Evolutionary conservation across 345 rosid species (phyloP).

Genomic region (Lumnitzera littorea): DNA sequence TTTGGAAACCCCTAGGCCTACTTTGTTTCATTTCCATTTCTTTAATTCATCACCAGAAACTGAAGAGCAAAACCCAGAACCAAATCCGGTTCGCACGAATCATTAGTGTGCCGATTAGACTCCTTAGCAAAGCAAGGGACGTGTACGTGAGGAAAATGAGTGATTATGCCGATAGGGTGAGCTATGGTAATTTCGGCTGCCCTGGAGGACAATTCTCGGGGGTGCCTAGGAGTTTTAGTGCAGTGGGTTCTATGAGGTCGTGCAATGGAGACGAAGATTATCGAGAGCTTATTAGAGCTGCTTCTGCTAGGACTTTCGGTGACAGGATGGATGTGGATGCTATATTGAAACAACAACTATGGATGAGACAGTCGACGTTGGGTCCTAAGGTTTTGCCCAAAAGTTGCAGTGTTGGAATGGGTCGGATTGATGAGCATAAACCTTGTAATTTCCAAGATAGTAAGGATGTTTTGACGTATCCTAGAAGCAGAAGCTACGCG

Average conservation of each 20-base stretch:
- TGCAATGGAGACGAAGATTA: conserved; percentile 20
- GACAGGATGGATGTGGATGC: conserved; percentile 10
- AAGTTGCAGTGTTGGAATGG: conserved; percentile 38
- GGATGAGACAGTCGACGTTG: background rate
- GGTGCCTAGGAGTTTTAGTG: conserved; percentile 46
- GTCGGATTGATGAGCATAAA: conserved; percentile 69
- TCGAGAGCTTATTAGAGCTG: conserved; percentile 36
- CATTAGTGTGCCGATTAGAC: conserved; percentile 19
- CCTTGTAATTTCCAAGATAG: conserved; percentile 35
- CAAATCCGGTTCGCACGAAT: conserved; percentile 6
- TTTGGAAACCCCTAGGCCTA: background rate
- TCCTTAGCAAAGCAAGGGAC: conserved; percentile 43
- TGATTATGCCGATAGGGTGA: conserved; percentile 37
- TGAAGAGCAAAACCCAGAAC: conserved; percentile 3
- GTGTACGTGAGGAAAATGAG: conserved; percentile 44
- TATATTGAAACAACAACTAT: background rate
- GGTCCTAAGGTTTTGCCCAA: conserved; percentile 20
- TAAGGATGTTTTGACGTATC: conserved; percentile 3
- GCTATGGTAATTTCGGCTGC: conserved; percentile 25
- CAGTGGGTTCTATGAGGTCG: conserved; percentile 21
- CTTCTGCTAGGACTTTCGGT: conserved; percentile 30
- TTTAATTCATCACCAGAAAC: background rate
- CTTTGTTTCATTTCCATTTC: background rate
- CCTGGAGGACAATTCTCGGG: conserved; percentile 24
- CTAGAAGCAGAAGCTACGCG: conserved; percentile 41